Evolutionary conservation across 352 stramenopile genomes (phyloP), one percentile per base, ranked within the genome.

Genomic region (Pythium diclinum): DNA sequence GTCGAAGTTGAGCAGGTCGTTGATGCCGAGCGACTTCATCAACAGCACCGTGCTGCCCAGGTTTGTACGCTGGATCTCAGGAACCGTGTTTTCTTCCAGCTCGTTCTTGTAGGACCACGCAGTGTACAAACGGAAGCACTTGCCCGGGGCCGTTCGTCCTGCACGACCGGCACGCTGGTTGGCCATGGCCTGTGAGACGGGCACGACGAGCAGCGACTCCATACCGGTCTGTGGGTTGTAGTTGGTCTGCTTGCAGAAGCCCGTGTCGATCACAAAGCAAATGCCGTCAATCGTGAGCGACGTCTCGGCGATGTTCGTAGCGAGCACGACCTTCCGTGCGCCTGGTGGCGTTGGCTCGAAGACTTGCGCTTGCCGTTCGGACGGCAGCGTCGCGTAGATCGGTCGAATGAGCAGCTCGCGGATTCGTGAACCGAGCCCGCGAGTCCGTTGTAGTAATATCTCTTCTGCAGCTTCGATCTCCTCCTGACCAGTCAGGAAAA

Each of bases 251-350:
- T 99, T 99, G 81, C 96, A 99, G 69, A 99, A 99, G 17, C 98
- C 98, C 14, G 96, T 98, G 78, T 99, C 98, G 44, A 99, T 98
- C 14, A 99, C 98, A 67, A 97, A 99, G 71, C 93, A 98, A 60
- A 99, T 99, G 11, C 97, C 97, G 59, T 99, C 88, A 64, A 99
- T 99, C 0, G 98, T 99, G 16, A 99, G 74, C 59, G 90, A 98
- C 17, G 98, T 99, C 76, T 99, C 98, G 3, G 97, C 98, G 72
- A 99, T 99, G 79, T 99, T 99, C 1, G 98, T 99, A 36, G 95
- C 97, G 25, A 99, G 73, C 16, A 99, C 96, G 1, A 99, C 96
- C 75, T 99, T 99, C 17, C 98, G 87, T 49, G 94, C 92, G 1
- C 90, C 91, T 16, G 93, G 88, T 0, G 97, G 98, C 8, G 97